Base-by-base conservation (phyloP, 1,139 yeast genomes). In the Scheffersomyces quercinus region DNA sequence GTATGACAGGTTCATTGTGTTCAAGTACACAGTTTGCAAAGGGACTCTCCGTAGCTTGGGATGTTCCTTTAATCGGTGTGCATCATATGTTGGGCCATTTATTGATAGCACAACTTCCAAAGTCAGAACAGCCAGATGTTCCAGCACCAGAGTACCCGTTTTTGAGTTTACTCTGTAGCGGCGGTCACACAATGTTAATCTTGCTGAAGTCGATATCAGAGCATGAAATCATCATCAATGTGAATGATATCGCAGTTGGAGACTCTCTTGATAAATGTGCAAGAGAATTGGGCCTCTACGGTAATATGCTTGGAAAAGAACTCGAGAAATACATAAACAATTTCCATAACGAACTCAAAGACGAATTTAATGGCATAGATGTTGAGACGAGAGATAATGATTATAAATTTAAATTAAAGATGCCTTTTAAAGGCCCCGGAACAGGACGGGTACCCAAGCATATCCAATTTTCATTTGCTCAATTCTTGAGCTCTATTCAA, bases 31-130 rank as follows among this genome's bases (percentile, higher is more conserved):
- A 87, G 55, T 67, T 89, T 35, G 96, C 96, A 0, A 87, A 89
- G 55, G 99, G 98, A 0, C 67, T 93, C 13, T 70, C 91, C 0
- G 70, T 86, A 0, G 97, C 90, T 0, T 85, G 90, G 85, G 65
- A 76, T 24, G 77, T 73, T 3, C 97, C 97, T 0, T 58, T 89
- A 24, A 70, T 93, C 1, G 98, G 98, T 0, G 97, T 93, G 0
- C 96, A 95, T 58, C 99, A 95, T 58, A 93, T 93, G 99, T 70
- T 93, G 43, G 99, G 96, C 0, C 99, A 93, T 66, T 66, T 93
- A 6, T 64, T 93, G 31, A 76, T 88, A 0, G 85, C 96, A 0
- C 70, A 91, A 36, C 65, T 86, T 50, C 66, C 68, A 3, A 56
- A 58, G 38, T 14, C 59, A 45, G 41, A 59, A 56, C 48, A 73